Base-by-base conservation (phyloP, 768 basidiomycete species). In the Cantharellus cinnabarinus region DNA sequence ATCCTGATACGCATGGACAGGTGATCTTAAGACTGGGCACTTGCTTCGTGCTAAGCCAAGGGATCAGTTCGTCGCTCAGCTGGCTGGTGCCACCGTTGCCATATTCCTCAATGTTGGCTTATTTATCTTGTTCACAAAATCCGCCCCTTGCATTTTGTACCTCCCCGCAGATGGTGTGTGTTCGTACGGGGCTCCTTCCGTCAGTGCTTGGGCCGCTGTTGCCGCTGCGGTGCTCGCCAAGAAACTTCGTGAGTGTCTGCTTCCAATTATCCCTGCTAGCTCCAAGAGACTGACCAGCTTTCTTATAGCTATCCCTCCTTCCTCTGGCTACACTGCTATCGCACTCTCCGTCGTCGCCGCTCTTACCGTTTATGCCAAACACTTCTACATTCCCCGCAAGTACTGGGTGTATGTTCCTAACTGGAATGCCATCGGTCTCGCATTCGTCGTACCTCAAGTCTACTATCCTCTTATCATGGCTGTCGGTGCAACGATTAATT, bases 31-130 rank as follows among this genome's bases (percentile, higher is more conserved):
- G 70, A 79, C 82, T n/a, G 79, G 79, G 61, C 81, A 81, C 66
- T 77, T 83, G 60, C 74, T 82, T 35, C 72, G 81, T 56, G 76
- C 79, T 7, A 81, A 79, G 63, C 81, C 81, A 42, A 74, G 69
- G 59, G 77, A 78, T 67, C 77, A 82, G 69, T 82, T 82, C 65
- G 70, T 78, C 61, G 79, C 77, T 35, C 79, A 80, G 68, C 69
- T 80, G 2, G 72, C 70, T 61, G 80, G 81, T 57, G 71, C 79
- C 29, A 70, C 79, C 59, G 77, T 81, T 54, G 75, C 81, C 29
- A 71, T 80, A 41, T 81, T 83, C 73, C 70, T 82, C 67, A 73
- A 72, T 58, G 72, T 73, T 3, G 79, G 79, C 14, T 67, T 81
- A 60, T 80, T 78, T 65, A 71, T 82, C 61, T 71, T 82, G 51